Base-by-base conservation (phyloP, 345 rosid genomes). In the Carallia brachiata region DNA sequence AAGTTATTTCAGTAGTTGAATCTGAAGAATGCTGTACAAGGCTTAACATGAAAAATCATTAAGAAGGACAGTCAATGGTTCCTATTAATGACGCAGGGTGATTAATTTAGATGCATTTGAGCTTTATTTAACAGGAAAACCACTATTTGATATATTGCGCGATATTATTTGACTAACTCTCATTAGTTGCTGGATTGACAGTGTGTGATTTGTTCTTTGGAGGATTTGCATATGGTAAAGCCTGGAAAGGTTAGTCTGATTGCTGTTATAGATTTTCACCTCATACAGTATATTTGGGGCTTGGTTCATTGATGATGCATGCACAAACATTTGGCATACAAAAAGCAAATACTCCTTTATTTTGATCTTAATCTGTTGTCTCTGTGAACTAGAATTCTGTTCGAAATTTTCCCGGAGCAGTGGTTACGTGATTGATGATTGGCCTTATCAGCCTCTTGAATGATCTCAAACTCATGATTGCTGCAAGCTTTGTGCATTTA, bases 141-240 rank as follows among this genome's bases (percentile, higher is more conserved):
- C 36, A 7, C 16, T 31, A 6, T 39, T 6, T 44, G 17, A 40
- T 3, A 55, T 3, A 18, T 40, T 31, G 7, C 10, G 1, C 27
- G 39, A 55, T 54, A 56, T 70, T 58, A 7, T 63, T 55, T 62
- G 63, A 82, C 72, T 68, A 50, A 72, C 34, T 18, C 63, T 54
- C 36, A 1, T 70, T 36, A 61, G 72, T 74, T 70, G 39, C 52
- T 81, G 70, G 70, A 66, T 75, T 78, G 75, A 76, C 87, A 92
- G 99, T 77, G 91, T 61, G 99, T 80, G 59, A 89, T 95, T 64
- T 95, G 99, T 72, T 92, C 99, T 55, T 81, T 95, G 73, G 98
- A 92, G 84, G 99, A 95, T 65, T 89, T 85, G 80, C 83, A 78
- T 63, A 48, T 77, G 37, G 78, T 88, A 44, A 87, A 90, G 83